Base-by-base conservation (phyloP, 2,329 filamentous ascomycete genomes). In the Ophiocordyceps camponoti-rufipedis region DNA sequence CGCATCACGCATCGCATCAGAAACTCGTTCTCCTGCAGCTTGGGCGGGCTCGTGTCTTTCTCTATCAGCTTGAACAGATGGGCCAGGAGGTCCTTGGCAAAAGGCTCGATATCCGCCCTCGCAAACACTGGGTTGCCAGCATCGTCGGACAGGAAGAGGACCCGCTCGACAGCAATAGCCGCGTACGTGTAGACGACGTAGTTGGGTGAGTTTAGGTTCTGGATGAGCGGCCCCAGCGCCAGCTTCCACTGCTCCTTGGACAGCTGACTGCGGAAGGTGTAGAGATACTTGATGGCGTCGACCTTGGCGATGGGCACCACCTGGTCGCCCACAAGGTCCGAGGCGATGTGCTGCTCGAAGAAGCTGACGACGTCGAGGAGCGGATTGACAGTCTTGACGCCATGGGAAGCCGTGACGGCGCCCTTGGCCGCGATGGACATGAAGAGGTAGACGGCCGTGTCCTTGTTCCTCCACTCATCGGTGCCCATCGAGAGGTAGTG, bases 1-100 rank as follows among this genome's bases (percentile, higher is more conserved):
- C 91, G 78, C 91, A 98, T 98, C 47, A 95, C 86, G 56, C 91
- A 98, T 55, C 87, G 85, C 88, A 98, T 96, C 57, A 98, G 63
- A 61, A 96, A 98, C 59, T 98, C 91, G 58, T 98, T 98, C 64
- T 98, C 91, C 58, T 98, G 91, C 49, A 98, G 79, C 70, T 96
- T 98, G 51, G 89, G 78, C 1, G 93, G 82, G 11, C 83, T 81
- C 4, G 73, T 71, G 54, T 94, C 82, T 58, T 83, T 85, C 58
- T 93, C 84, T 52, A 98, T 86, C 45, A 98, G 72, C 51, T 81
- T 80, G 71, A 98, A 96, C 12, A 98, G 71, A 57, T 96, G 89
- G 45, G 85, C 74, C 18, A 96, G 69, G 2, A 98, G 74, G 53
- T 94, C 86, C 60, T 87, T 88, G 23, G 89, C 78, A 49, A 91